Base-by-base conservation (phyloP, 352 stramenopile genomes). In the Plasmopara halstedii region DNA sequence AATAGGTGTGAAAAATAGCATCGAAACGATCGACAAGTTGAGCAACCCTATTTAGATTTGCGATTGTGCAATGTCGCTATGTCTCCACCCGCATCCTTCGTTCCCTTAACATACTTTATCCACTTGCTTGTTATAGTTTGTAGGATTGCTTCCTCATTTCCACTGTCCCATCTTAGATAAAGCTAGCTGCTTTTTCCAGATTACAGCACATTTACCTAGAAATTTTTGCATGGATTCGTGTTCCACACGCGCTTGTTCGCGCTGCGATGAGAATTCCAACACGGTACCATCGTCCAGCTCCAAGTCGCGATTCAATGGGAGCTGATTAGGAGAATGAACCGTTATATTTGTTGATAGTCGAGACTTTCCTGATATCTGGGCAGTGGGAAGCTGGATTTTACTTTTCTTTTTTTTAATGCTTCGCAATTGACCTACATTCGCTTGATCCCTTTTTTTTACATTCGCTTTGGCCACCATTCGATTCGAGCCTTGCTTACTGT, bases 161-260 rank as follows among this genome's bases (percentile, higher is more conserved):
- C 11, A 6, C 25, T 10, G 25, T 29, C 25, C 11, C n/a, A 65
- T 56, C 61, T 25, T 55, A 53, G 47, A 48, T 43, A 64, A 17
- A 22, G 47, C 36, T 18, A 60, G 46, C 34, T 70, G 61, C 18
- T 64, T 43, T 47, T 70, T 70, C 61, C 61, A 70, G 18, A 70
- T 58, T 15, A 61, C 11, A 42, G 61, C 47, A 26, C 61, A 70
- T 17, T 52, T 57, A 8, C 53, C 41, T 19, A 70, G 36, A 42
- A 70, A 70, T 25, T 36, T 51, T 14, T 64, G 21, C 56, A 67
- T 61, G 27, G 47, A 46, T 19, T 64, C 48, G 38, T 29, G 52
- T 27, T 70, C 37, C 19, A 14, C 35, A 40, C 42, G 47, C 7
- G 56, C 56, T 41, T 61, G 41, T 18, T 70, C 48, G 23, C 61